Evolutionary conservation across 768 basidiomycete genomes (phyloP).

Genomic region (Agaricus subrufescens): DNA sequence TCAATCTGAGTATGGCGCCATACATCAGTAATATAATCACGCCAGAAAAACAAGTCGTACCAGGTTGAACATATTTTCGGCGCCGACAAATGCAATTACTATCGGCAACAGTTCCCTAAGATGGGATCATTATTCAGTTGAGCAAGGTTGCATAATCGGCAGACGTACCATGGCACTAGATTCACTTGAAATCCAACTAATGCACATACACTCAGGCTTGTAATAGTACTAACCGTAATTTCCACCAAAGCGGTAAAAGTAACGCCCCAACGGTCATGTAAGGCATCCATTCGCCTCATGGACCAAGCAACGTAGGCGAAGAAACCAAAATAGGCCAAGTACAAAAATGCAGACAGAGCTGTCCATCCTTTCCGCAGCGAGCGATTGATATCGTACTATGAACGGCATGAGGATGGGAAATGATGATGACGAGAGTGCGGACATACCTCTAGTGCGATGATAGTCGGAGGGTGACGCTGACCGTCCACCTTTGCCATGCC

Average conservation of each 20-base stretch:
- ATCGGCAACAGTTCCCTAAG: constrained; percentile 84
- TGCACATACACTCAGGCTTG: constrained; percentile 89
- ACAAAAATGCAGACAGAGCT: constrained; percentile 66
- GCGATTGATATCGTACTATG: constrained; percentile 49
- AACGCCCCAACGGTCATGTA: constrained; percentile 88
- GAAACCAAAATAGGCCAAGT: constrained; percentile 73
- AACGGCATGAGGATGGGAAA: constrained; percentile 9
- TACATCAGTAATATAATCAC: constrained; percentile 17
- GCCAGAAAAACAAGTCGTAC: constrained; percentile 37
- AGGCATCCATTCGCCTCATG: constrained; percentile 71
- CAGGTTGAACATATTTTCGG: constrained; percentile 96
- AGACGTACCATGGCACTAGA: constrained; percentile 79
- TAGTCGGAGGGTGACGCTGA: constrained; percentile 30
- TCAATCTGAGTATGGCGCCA: constrained; percentile 57
- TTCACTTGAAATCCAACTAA: constrained; percentile 85
- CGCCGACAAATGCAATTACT: constrained; percentile 91
- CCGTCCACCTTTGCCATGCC: constrained; percentile 25
- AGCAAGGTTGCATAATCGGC: neutral
- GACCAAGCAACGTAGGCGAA: constrained; percentile 72
- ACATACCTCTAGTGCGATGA: constrained; percentile 44
- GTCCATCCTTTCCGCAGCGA: constrained; percentile 45
- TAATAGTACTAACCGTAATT: constrained; percentile 88
- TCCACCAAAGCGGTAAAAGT: constrained; percentile 93
- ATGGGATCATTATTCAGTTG: constrained; percentile 7
- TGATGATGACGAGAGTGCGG: constrained; percentile 8